Conservation (phyloP, 148 eudicot species). For the Chenopodium suecicum region DNA sequence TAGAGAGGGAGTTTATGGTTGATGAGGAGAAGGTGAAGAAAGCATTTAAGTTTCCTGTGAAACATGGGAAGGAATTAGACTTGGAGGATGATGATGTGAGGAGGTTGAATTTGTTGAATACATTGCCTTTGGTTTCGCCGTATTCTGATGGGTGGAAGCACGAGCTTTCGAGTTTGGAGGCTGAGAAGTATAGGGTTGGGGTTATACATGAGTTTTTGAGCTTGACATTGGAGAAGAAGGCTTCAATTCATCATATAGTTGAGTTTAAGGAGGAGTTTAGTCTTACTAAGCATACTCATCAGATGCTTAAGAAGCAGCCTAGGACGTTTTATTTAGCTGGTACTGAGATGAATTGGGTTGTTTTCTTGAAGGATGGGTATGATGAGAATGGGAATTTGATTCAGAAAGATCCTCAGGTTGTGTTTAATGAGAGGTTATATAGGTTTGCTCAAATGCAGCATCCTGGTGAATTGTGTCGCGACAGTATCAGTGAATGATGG, state of each 20-base stretch:
- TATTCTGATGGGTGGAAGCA: conserved; percentile 82
- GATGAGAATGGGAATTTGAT: conserved; percentile 68
- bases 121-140: conserved; percentile 92
- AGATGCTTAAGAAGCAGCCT: conserved; percentile 88
- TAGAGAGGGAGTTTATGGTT: conserved; percentile 77
- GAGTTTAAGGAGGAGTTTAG: conserved; percentile 98
- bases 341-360: conserved; percentile 97
- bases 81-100: conserved; percentile 59
- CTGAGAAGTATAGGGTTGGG: conserved; percentile 91
- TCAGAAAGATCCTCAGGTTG: conserved; percentile 76
- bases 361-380: conserved; percentile 77
- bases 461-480: conserved; percentile 26
- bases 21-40: conserved; percentile 78
- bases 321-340: conserved; percentile 88
- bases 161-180: conserved; percentile 80
- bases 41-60: conserved; percentile 69
- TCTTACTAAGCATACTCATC: conserved; percentile 89
- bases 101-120: conserved; percentile 67
- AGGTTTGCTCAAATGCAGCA: conserved; percentile 66
- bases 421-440: conserved; percentile 63
- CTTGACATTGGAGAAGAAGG: conserved; percentile 96
- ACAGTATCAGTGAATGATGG: neutral
- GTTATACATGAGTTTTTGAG: conserved; percentile 88
- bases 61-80: conserved; percentile 67
- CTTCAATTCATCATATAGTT: conserved; percentile 90